Conservation (phyloP, 768 basidiomycete species). For the Tylopilus vinaceipallidus region DNA sequence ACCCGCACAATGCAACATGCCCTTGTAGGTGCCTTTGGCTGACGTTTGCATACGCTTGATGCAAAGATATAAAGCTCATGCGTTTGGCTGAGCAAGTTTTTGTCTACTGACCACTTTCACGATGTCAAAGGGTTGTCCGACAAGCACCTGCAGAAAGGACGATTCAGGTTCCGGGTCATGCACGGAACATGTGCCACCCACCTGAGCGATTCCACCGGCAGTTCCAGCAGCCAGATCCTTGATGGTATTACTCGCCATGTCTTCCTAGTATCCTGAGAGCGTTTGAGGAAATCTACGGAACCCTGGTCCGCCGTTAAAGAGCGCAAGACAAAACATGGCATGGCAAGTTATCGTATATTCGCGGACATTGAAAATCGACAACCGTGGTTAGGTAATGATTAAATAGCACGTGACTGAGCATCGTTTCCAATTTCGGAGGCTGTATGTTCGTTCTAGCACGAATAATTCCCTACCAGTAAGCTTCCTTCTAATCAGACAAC, state of each 20-base stretch:
- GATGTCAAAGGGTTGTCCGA: slow-evolving; percentile 95
- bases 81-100: background rate
- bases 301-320: background rate
- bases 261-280: slow-evolving; percentile 10
- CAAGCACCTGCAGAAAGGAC: slow-evolving; percentile 57
- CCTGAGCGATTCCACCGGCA: slow-evolving; percentile 89
- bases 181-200: slow-evolving; percentile 23
- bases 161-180: background rate
- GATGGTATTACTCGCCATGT: slow-evolving; percentile 52
- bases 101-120: slow-evolving; percentile 82
- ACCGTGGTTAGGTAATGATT: too few relatives aligned
- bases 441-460: background rate
- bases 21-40: slow-evolving; percentile 82
- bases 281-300: background rate
- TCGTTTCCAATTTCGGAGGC: slow-evolving; percentile 8
- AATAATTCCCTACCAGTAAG: slow-evolving; percentile 13
- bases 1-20: slow-evolving; percentile 88
- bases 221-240: slow-evolving; percentile 91
- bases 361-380: slow-evolving; percentile 17
- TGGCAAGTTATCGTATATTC: slow-evolving; percentile 16
- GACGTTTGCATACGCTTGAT: slow-evolving; percentile 91
- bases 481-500: background rate
- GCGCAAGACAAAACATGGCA: slow-evolving; percentile 6
- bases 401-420: slow-evolving; percentile 19
- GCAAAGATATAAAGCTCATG: slow-evolving; percentile 10